phyloP scores from a whole-genome alignment of 257 asterid genomes.

The Striga asiatica region DNA sequence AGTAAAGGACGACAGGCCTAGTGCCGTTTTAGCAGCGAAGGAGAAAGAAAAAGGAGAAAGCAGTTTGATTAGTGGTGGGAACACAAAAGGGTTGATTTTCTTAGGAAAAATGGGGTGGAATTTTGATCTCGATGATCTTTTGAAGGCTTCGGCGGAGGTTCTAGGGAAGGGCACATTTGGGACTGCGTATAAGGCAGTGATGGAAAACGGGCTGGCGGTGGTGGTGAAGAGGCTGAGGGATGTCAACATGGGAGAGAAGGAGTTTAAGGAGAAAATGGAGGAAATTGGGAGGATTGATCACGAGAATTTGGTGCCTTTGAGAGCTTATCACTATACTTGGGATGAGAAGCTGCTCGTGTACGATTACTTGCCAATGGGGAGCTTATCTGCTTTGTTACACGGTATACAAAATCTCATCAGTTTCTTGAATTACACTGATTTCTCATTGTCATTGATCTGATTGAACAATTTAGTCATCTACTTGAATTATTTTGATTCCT shows the following conservation, averaged over 20 bases:
- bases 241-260: slow-evolving; percentile 53
- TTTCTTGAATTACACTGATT: not conserved
- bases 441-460: not conserved
- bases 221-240: slow-evolving; percentile 90
- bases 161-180: slow-evolving; percentile 90
- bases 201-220: slow-evolving; percentile 53
- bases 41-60: slow-evolving; percentile 25
- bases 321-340: slow-evolving; percentile 60
- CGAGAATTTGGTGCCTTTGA: slow-evolving; percentile 64
- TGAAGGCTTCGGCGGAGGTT: slow-evolving; percentile 95
- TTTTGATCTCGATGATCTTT: slow-evolving; percentile 66
- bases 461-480: not conserved
- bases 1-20: slow-evolving; percentile 26
- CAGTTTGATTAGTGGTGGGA: slow-evolving; percentile 16
- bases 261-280: slow-evolving; percentile 70
- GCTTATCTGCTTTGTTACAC: slow-evolving; percentile 89
- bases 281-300: slow-evolving; percentile 66
- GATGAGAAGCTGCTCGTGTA: slow-evolving; percentile 85
- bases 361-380: slow-evolving; percentile 80
- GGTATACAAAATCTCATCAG: slow-evolving; percentile 33
- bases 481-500: not conserved
- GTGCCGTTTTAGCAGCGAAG: slow-evolving; percentile 26
- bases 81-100: slow-evolving; percentile 48
- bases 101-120: slow-evolving; percentile 36
- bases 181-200: slow-evolving; percentile 79